phyloP scores from a whole-genome alignment of 2,329 filamentous ascomycete species.

The Fusarium napiforme region DNA sequence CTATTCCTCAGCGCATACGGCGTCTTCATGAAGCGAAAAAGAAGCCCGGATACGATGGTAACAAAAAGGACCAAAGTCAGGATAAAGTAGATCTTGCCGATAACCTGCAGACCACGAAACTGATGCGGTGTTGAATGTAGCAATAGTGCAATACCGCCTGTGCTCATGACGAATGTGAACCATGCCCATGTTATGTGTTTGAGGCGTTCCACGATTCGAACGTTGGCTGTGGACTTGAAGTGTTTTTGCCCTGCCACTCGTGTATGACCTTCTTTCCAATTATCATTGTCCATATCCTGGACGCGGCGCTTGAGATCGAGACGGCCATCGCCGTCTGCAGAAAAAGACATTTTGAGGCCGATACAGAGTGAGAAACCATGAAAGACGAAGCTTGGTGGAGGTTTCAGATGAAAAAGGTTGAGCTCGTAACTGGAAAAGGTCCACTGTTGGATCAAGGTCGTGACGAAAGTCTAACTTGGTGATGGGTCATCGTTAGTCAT shows the following conservation, averaged over 20 bases:
- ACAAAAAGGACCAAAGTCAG: slow-evolving; percentile 62
- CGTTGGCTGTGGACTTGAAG: slow-evolving; percentile 21
- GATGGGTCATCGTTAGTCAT: slow-evolving; percentile 6
- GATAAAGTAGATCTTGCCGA: slow-evolving; percentile 61
- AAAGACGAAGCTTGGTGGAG: not conserved
- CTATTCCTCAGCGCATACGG: slow-evolving; percentile 65
- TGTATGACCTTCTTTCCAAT: slow-evolving; percentile 45
- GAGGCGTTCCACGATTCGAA: slow-evolving; percentile 37
- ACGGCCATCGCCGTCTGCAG: not conserved
- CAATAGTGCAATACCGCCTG: slow-evolving; percentile 47
- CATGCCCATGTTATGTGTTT: slow-evolving; percentile 47
- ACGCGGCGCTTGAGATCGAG: slow-evolving; percentile 31
- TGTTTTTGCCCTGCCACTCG: slow-evolving; percentile 39
- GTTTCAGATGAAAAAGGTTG: not conserved
- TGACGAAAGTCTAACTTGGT: not conserved
- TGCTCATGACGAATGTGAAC: slow-evolving; percentile 51
- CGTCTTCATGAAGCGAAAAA: slow-evolving; percentile 66
- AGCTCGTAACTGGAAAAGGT: not conserved
- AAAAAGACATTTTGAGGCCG: slow-evolving; percentile 13
- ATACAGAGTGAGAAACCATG: not conserved
- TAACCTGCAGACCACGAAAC: slow-evolving; percentile 58
- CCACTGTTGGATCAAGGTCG: slow-evolving; percentile 10
- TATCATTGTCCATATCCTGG: slow-evolving; percentile 38
- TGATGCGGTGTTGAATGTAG: slow-evolving; percentile 53
- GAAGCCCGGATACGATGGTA: slow-evolving; percentile 62